phyloP scores from a whole-genome alignment of 495 filamentous ascomycete genomes.

The Daldinia caldariorum region DNA sequence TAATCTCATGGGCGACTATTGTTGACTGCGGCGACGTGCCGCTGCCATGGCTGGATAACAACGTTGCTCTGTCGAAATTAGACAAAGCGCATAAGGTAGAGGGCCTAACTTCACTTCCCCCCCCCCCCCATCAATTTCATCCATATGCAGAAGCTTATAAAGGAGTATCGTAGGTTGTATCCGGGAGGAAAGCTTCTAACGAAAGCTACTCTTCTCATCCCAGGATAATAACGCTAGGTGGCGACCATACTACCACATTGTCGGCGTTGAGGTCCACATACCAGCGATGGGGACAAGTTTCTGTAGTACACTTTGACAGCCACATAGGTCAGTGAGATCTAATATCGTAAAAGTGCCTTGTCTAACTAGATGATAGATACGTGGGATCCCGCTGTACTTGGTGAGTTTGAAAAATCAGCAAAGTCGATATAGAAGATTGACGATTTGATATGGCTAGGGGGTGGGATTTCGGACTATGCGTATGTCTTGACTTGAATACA shows the following conservation, averaged over 20 bases:
- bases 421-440: not conserved
- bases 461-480: conserved; percentile 56
- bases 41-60: conserved; percentile 74
- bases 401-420: conserved; percentile 30
- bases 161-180: conserved; percentile 39
- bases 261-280: conserved; percentile 71
- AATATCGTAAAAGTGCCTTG: not conserved
- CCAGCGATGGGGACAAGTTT: conserved; percentile 71
- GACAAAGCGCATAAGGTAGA: conserved; percentile 65
- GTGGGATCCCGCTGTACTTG: conserved; percentile 72
- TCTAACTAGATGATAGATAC: conserved; percentile 66
- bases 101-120: not conserved
- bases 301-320: conserved; percentile 77
- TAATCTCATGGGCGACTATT: conserved; percentile 71
- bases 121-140: not conserved
- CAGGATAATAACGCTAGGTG: conserved; percentile 73
- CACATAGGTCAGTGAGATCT: conserved; percentile 61
- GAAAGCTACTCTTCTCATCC: conserved; percentile 49
- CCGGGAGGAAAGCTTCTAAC: conserved; percentile 50
- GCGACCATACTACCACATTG: conserved; percentile 71
- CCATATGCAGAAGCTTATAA: not conserved
- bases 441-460: conserved; percentile 30
- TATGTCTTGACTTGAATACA: conserved; percentile 30
- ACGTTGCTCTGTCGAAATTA: conserved; percentile 77
- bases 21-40: conserved; percentile 83